phyloP scores from a whole-genome alignment of 176 grass and related monocot species.

The Microstegium vimineum region DNA sequence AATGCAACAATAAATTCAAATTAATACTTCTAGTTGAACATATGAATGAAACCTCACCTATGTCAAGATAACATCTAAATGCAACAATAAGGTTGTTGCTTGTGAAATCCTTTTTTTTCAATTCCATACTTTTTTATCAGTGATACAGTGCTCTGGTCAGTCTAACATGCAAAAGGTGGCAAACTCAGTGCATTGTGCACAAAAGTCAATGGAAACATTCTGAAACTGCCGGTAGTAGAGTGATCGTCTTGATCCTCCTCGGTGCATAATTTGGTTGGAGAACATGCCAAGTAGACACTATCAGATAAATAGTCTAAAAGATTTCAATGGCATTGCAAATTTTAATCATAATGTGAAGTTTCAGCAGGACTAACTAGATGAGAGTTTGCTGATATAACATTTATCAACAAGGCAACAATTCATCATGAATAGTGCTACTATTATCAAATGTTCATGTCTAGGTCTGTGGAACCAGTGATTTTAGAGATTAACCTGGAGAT shows the following conservation, averaged over 20 bases:
- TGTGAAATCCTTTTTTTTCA: neutral
- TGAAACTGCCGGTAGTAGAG: neutral
- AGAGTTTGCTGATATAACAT: neutral
- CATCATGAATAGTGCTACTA: neutral
- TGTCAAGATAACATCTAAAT: conserved; percentile 24
- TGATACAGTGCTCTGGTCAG: neutral
- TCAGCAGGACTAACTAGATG: neutral
- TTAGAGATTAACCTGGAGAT: conserved; percentile 60
- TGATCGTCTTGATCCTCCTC: neutral
- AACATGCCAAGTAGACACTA: neutral
- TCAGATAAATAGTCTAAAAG: neutral
- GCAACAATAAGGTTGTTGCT: neutral
- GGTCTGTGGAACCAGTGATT: neutral
- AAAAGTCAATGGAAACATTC: neutral
- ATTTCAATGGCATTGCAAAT: neutral
- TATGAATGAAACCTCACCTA: conserved; percentile 1
- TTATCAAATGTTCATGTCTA: neutral
- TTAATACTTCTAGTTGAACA: conserved; percentile 18
- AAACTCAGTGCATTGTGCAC: neutral
- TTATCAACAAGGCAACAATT: neutral
- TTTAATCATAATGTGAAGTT: neutral
- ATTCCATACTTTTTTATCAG: neutral
- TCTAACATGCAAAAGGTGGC: conserved; percentile 1
- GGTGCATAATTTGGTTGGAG: conserved; percentile 5
- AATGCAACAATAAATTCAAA: conserved; percentile 11